Conservation (phyloP, 2,329 filamentous ascomycete genomes). For the Camillea tinctor region DNA sequence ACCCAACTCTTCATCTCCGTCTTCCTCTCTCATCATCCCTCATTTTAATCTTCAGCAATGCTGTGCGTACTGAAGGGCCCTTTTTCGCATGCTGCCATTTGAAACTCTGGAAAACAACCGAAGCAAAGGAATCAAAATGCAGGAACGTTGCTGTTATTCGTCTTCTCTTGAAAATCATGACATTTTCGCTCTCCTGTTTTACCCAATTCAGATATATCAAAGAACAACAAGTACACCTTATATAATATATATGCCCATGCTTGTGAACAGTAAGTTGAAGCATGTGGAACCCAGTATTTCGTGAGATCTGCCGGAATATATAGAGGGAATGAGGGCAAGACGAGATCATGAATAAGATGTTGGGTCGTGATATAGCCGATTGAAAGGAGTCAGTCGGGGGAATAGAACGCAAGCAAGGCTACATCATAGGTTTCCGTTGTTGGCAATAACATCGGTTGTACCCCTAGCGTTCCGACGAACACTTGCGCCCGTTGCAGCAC, state of each 20-base stretch:
- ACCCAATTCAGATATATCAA: not conserved
- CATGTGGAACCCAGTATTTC: not conserved
- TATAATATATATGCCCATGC: not conserved
- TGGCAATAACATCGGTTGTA: constrained; percentile 55
- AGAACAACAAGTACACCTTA: not conserved
- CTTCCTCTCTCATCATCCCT: too few species aligned
- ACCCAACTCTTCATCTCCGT: not conserved
- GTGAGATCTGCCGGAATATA: not conserved
- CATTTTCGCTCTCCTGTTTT: not conserved
- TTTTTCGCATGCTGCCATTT: not conserved
- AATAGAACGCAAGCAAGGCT: not conserved
- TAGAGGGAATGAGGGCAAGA: not conserved
- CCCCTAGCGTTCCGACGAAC: constrained; percentile 42
- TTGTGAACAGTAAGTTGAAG: not conserved
- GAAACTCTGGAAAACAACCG: not conserved
- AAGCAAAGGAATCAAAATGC: not conserved
- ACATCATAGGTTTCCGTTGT: constrained; percentile 46
- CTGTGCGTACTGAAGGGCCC: not conserved
- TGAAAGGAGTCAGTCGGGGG: not conserved
- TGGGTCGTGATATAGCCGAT: not conserved
- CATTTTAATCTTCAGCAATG: not conserved
- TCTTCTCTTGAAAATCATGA: not conserved
- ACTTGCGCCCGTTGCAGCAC: constrained; percentile 42
- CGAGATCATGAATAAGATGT: not conserved
- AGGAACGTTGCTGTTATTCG: not conserved